Conservation (phyloP, 352 stramenopile genomes). For the Phytophthora pseudosyringae region DNA sequence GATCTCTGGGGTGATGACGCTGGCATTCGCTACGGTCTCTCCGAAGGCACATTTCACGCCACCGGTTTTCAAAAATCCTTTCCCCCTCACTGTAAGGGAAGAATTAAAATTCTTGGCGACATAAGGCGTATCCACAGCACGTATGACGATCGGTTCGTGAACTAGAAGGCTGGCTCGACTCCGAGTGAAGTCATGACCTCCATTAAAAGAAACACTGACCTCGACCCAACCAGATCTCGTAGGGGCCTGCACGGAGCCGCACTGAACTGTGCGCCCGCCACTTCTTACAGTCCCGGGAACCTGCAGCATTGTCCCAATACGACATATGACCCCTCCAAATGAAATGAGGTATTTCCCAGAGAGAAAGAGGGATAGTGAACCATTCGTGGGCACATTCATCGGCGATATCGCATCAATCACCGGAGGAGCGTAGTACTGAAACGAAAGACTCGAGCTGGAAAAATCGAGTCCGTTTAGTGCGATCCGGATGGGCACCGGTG, state of each 20-base stretch:
- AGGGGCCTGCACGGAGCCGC: not conserved
- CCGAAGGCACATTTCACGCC: constrained; percentile 28
- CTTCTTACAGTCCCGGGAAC: constrained; percentile 25
- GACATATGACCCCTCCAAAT: constrained; percentile 37
- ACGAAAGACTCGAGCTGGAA: constrained; percentile 35
- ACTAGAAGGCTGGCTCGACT: constrained; percentile 22
- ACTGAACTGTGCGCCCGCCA: constrained; percentile 28
- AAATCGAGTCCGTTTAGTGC: constrained; percentile 38
- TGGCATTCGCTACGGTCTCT: constrained; percentile 1
- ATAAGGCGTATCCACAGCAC: constrained; percentile 23
- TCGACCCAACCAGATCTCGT: constrained; percentile 9
- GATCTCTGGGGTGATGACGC: constrained; percentile 16
- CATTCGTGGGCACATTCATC: constrained; percentile 16
- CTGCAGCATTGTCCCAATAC: constrained; percentile 17
- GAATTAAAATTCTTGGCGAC: constrained; percentile 23
- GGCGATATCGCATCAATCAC: constrained; percentile 27
- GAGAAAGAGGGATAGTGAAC: constrained; percentile 21
- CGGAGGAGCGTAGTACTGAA: constrained; percentile 39
- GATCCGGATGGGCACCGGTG: constrained; percentile 29
- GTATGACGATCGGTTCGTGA: constrained; percentile 28
- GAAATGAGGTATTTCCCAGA: constrained; percentile 34
- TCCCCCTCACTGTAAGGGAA: constrained; percentile 29
- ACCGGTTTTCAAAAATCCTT: constrained; percentile 27
- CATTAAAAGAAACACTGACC: constrained; percentile 49
- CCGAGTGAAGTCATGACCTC: constrained; percentile 40